Conservation (phyloP, 2,329 filamentous ascomycete genomes). For the Fusarium oligoseptatum region DNA sequence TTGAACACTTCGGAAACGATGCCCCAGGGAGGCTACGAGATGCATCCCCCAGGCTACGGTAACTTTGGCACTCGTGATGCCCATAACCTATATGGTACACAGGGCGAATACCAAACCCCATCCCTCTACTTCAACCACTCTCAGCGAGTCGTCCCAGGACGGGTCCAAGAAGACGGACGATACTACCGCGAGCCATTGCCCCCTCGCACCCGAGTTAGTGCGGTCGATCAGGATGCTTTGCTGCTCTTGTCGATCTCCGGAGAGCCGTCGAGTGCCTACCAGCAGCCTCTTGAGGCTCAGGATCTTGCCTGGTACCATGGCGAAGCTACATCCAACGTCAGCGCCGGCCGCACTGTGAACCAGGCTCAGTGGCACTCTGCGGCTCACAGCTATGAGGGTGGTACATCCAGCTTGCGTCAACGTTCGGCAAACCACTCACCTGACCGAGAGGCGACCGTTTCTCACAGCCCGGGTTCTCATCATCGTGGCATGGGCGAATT, state of each 20-base stretch:
- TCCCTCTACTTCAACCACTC: background rate
- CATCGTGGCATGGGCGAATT: slow-evolving; percentile 2
- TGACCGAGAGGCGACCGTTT: background rate
- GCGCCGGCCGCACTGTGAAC: slow-evolving; percentile 23
- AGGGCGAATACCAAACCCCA: slow-evolving; percentile 6
- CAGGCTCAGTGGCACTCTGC: slow-evolving; percentile 24
- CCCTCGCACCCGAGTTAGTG: background rate
- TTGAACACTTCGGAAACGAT: slow-evolving; percentile 2
- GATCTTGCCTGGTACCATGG: slow-evolving; percentile 25
- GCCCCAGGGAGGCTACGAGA: background rate
- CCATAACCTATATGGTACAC: background rate
- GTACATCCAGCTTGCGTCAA: slow-evolving; percentile 4
- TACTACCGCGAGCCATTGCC: slow-evolving; percentile 8
- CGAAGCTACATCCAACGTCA: slow-evolving; percentile 22
- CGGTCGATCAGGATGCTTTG: slow-evolving; percentile 5
- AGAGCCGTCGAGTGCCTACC: background rate
- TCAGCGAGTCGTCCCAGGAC: background rate
- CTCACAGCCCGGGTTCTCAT: background rate
- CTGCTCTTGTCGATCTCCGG: background rate
- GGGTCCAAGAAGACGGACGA: slow-evolving; percentile 4
- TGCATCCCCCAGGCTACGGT: background rate
- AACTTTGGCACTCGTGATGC: slow-evolving; percentile 4
- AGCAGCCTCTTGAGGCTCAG: slow-evolving; percentile 15
- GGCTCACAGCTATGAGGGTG: background rate
- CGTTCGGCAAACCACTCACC: slow-evolving; percentile 2